Evolutionary conservation across 805 yeast species (phyloP).

Genomic region (Lipomyces starkeyi): DNA sequence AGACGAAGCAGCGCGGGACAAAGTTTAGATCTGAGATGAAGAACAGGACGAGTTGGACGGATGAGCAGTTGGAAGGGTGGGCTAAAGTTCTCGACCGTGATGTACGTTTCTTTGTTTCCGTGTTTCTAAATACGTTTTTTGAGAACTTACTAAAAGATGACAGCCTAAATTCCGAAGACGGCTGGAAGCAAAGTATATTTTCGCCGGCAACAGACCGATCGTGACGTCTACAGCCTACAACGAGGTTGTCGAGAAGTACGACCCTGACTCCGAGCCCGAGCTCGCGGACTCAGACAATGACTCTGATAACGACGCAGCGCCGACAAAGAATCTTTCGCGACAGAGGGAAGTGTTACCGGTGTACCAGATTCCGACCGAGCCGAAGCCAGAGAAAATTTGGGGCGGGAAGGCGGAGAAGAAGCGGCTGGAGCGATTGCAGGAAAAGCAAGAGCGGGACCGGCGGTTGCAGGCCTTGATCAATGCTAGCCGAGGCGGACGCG

Average conservation of each 20-base stretch:
- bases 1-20: slow-evolving; percentile 57
- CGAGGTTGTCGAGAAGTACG: neutral
- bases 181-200: slow-evolving; percentile 66
- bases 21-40: slow-evolving; percentile 40
- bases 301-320: slow-evolving; percentile 2
- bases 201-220: slow-evolving; percentile 50
- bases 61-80: slow-evolving; percentile 96
- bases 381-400: slow-evolving; percentile 5
- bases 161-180: slow-evolving; percentile 56
- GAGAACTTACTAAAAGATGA: neutral
- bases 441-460: neutral
- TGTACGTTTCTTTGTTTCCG: slow-evolving; percentile 48
- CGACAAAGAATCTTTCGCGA: slow-evolving; percentile 2
- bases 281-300: neutral
- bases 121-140: neutral
- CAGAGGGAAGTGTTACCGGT: neutral
- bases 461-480: neutral
- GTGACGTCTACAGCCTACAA: slow-evolving; percentile 5
- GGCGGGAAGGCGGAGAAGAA: slow-evolving; percentile 10
- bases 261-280: slow-evolving; percentile 8
- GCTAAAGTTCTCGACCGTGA: slow-evolving; percentile 71
- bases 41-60: slow-evolving; percentile 63
- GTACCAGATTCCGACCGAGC: slow-evolving; percentile 3
- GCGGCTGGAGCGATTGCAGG: neutral
- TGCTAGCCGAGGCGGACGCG: neutral